These are phyloP conservation scores for Gaeumannomyces sp. DNA, from an alignment of 2,329 filamentous ascomycete genomes.

Conservation along the genomic window DNA sequence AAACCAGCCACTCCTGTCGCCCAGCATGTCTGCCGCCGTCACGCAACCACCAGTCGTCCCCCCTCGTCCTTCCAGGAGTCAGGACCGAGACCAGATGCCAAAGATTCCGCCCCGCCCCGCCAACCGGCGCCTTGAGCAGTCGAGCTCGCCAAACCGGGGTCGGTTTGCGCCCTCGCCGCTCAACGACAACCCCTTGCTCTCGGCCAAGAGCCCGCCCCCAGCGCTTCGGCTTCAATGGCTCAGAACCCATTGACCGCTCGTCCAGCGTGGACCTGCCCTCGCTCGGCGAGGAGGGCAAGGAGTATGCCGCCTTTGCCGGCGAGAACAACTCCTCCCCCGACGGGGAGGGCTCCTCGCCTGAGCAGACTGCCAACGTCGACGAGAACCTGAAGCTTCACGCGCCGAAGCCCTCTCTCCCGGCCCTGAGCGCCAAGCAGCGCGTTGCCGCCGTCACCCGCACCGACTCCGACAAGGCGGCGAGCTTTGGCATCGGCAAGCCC, in stretches of 20 bases:
- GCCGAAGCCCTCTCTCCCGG: conserved; percentile 79
- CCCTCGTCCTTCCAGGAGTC: conserved; percentile 47
- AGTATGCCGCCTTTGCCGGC: conserved; percentile 64
- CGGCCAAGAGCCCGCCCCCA: conserved; percentile 39
- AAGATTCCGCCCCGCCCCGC: conserved; percentile 72
- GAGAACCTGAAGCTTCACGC: conserved; percentile 82
- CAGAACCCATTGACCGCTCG: conserved; percentile 51
- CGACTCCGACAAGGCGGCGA: conserved; percentile 78
- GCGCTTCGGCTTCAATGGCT: conserved; percentile 30
- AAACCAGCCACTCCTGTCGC: background rate
- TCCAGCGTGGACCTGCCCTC: conserved; percentile 77
- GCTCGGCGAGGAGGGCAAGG: conserved; percentile 81
- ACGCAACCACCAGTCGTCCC: conserved; percentile 48
- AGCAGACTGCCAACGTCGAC: conserved; percentile 72
- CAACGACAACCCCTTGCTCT: conserved; percentile 58
- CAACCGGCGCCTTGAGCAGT: conserved; percentile 64
- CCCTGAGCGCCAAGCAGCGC: conserved; percentile 73
- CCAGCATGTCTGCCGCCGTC: conserved; percentile 40
- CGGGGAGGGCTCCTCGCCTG: conserved; percentile 43
- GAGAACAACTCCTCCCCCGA: conserved; percentile 38
- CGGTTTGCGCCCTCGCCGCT: conserved; percentile 81
- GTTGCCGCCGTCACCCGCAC: conserved; percentile 83
- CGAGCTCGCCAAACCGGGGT: conserved; percentile 68
- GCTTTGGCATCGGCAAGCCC: conserved; percentile 73
- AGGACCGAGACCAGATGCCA: conserved; percentile 50